Conservation (phyloP, 495 filamentous ascomycete genomes). For the Hyphodiscus hymeniophilus region DNA sequence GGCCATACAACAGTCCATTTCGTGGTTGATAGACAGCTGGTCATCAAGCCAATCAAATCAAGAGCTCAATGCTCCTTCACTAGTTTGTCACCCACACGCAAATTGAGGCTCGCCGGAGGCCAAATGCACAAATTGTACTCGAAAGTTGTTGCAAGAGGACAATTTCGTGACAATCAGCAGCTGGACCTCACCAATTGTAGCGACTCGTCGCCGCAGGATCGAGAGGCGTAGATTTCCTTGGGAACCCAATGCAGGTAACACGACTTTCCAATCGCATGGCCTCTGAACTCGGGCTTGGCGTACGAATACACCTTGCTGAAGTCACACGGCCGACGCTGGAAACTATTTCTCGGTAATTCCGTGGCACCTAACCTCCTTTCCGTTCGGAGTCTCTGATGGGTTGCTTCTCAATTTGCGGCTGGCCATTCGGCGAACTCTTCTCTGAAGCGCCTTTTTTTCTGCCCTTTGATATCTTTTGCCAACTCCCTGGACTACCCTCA, state of each 20-base stretch:
- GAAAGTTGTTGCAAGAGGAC: not conserved
- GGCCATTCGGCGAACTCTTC: conserved; percentile 28
- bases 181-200: not conserved
- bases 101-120: not conserved
- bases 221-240: not conserved
- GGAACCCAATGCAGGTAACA: not conserved
- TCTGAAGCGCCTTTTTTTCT: conserved; percentile 40
- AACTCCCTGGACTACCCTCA: conserved; percentile 34
- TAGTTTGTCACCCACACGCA: not conserved
- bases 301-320: not conserved
- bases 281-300: not conserved
- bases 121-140: not conserved
- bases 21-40: too few species aligned
- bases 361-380: conserved; percentile 38
- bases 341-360: not conserved
- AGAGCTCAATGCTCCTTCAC: conserved; percentile 2
- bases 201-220: not conserved
- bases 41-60: not conserved
- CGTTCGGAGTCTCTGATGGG: conserved; percentile 43
- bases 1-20: not conserved
- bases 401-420: conserved; percentile 34
- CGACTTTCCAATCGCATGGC: not conserved
- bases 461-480: conserved; percentile 38
- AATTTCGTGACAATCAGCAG: not conserved
- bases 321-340: not conserved